phyloP scores from a whole-genome alignment of 2,329 filamentous ascomycete species.

The Parascedosporium putredinis region DNA sequence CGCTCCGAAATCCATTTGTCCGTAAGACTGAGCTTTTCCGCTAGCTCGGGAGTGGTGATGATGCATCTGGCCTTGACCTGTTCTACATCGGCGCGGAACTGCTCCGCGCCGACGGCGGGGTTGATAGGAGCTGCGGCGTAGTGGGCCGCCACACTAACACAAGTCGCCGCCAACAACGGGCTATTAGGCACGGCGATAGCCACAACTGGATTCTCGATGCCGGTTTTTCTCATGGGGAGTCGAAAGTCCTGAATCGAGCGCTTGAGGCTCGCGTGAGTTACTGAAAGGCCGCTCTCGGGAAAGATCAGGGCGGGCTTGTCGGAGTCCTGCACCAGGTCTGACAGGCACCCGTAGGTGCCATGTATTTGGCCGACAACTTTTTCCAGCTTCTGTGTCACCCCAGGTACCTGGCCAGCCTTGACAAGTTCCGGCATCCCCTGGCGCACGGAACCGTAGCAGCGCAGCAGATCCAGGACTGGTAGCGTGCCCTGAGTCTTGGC shows the following conservation, averaged over 20 bases:
- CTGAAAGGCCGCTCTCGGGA: conserved; percentile 15
- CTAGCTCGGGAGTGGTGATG: conserved; percentile 30
- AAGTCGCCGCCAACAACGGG: conserved; percentile 38
- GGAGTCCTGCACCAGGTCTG: conserved; percentile 21
- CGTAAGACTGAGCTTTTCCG: conserved; percentile 26
- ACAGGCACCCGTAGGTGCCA: conserved; percentile 25
- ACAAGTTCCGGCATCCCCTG: conserved; percentile 25
- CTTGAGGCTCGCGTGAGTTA: conserved; percentile 22
- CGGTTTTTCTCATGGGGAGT: conserved; percentile 16
- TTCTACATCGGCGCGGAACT: conserved; percentile 38
- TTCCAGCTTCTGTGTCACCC: conserved; percentile 12
- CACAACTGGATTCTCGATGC: conserved; percentile 28
- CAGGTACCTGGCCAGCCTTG: conserved; percentile 17
- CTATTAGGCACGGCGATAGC: conserved; percentile 44
- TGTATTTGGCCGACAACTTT: conserved; percentile 17
- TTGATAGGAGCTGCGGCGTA: conserved; percentile 44
- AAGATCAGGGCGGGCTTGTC: conserved; percentile 19
- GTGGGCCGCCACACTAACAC: conserved; percentile 36
- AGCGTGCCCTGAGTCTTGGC: not conserved
- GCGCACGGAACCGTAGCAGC: conserved; percentile 24
- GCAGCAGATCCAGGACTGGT: conserved; percentile 16
- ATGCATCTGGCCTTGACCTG: conserved; percentile 36
- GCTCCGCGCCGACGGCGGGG: conserved; percentile 34
- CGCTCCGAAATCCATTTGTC: conserved; percentile 19
- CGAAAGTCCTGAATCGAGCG: conserved; percentile 23